Percentiles rank a stretch among this genome's conserved stretches.
Conservation (phyloP, 2,329 filamentous ascomycete genomes). For the Graphium sp. region DNA sequence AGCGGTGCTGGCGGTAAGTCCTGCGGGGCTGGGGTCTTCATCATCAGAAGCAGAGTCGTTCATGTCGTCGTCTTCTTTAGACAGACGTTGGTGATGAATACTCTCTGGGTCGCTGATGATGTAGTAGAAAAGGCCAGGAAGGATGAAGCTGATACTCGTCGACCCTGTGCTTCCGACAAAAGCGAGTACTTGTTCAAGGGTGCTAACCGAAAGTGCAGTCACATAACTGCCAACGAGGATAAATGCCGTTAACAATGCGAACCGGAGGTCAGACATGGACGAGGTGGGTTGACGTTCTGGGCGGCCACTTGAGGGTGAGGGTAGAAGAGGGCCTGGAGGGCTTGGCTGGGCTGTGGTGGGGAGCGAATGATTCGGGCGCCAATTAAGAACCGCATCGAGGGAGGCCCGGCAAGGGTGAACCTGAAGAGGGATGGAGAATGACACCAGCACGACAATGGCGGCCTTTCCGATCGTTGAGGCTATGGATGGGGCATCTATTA, state of each 20-base stretch:
- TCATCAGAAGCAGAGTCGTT: slow-evolving; percentile 39
- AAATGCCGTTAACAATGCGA: slow-evolving; percentile 72
- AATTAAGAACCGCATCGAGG: slow-evolving; percentile 82
- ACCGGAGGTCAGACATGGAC: slow-evolving; percentile 69
- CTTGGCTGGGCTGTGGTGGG: slow-evolving; percentile 13
- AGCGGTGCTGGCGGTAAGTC: slow-evolving; percentile 24
- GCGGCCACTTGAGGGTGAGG: slow-evolving; percentile 1
- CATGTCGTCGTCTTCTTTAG: slow-evolving; percentile 86
- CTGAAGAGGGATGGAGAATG: slow-evolving; percentile 91
- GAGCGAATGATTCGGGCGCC: slow-evolving; percentile 46
- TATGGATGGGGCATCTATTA: slow-evolving; percentile 48
- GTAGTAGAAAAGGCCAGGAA: slow-evolving; percentile 94
- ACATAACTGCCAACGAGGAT: slow-evolving; percentile 77
- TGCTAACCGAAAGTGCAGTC: slow-evolving; percentile 79
- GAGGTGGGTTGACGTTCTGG: neutral
- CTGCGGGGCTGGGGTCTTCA: slow-evolving; percentile 20
- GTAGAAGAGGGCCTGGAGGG: slow-evolving; percentile 15
- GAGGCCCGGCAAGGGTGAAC: slow-evolving; percentile 94
- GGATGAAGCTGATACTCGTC: slow-evolving; percentile 91
- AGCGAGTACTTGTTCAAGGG: slow-evolving; percentile 76
- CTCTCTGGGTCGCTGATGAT: slow-evolving; percentile 90
- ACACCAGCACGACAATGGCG: slow-evolving; percentile 88
- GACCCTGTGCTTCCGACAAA: slow-evolving; percentile 92
- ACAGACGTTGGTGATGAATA: slow-evolving; percentile 65
- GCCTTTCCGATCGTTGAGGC: slow-evolving; percentile 85